These are phyloP conservation scores for Colletotrichum sojae DNA, from an alignment of 2,329 filamentous ascomycete genomes.

Conservation along the genomic window DNA sequence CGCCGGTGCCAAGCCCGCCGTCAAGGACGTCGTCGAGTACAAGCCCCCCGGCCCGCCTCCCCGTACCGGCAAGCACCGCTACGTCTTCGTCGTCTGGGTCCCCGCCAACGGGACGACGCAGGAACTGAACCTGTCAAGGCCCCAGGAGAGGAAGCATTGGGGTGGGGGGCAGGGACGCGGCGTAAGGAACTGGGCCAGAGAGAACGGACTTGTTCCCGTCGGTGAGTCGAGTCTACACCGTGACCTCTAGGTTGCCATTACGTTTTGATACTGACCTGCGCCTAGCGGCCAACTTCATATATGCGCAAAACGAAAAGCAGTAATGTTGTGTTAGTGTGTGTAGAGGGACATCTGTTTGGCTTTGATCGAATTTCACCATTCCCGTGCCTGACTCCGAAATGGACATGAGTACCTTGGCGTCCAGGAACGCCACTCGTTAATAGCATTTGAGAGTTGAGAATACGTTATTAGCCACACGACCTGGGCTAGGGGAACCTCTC, in stretches of 20 bases:
- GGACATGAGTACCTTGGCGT: too few species aligned
- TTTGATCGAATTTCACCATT: not conserved
- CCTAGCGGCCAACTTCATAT: slow-evolving; percentile 60
- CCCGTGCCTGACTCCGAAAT: too few species aligned
- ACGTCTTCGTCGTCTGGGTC: slow-evolving; percentile 58
- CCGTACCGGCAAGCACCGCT: slow-evolving; percentile 59
- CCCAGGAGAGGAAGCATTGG: slow-evolving; percentile 56
- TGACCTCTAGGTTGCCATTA: slow-evolving; percentile 3
- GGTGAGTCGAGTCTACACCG: slow-evolving; percentile 49
- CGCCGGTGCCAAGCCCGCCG: slow-evolving; percentile 39
- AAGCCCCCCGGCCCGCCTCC: slow-evolving; percentile 57
- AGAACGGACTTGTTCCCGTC: slow-evolving; percentile 57
- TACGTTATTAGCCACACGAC: too few species aligned
- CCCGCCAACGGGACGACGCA: slow-evolving; percentile 56
- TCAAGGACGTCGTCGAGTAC: slow-evolving; percentile 56
- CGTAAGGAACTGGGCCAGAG: slow-evolving; percentile 56
- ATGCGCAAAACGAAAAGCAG: slow-evolving; percentile 55
- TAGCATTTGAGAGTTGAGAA: too few species aligned
- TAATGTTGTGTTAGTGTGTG: slow-evolving; percentile 40
- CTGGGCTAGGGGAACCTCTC: too few species aligned
- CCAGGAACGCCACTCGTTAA: too few species aligned
- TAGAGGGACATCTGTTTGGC: too few species aligned
- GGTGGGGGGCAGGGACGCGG: slow-evolving; percentile 54
- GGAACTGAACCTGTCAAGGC: slow-evolving; percentile 51
- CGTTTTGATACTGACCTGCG: not conserved